Base-by-base conservation (phyloP, 2,329 filamentous ascomycete genomes). In the Metarhizium rileyi region DNA sequence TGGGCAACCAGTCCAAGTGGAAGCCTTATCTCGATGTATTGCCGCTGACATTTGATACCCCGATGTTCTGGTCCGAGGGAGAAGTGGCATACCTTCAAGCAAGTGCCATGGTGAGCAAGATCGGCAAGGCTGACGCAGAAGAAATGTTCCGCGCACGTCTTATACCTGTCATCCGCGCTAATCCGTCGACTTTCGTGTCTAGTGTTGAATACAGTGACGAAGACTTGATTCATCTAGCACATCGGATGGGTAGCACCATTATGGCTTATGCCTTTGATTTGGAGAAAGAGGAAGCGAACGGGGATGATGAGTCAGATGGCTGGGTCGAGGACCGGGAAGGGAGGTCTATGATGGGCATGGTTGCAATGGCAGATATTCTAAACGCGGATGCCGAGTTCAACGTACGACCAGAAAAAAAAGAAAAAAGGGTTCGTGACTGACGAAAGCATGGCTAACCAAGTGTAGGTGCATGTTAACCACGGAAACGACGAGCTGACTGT, bases 261-360 rank as follows among this genome's bases (percentile, higher is more conserved):
- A 94, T 95, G 89, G 85, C 89, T 0, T 95, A 95, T 62, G 89
- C 89, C 0, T 95, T 95, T 62, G 90, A 95, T 57, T 77, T 95
- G 6, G 78, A 80, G 44, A 72, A 72, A 7, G 69, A 74, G 0
- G 77, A 81, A 4, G 73, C 79, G 0, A 64, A 70, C 0, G 76
- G 81, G 22, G 78, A 81, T 3, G 77, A 83, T 2, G 77, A 81
- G 12, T 70, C 77, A 6, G 81, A 82, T 23, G 81, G 79, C 41
- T 85, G 83, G 71, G 74, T 84, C 1, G 81, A 84, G 50, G 82
- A 86, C 50, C 74, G 75, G 46, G 74, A 83, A 3, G 72, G 71
- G 8, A 72, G 73, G 54, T 69, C 72, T 1, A 68, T 76, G 63
- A 87, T 95, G 67, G 90, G 86, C 47, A 93, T 95, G 87, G 86